Conservation (phyloP, 2,329 filamentous ascomycete species). For the Pseudogymnoascus sp. region DNA sequence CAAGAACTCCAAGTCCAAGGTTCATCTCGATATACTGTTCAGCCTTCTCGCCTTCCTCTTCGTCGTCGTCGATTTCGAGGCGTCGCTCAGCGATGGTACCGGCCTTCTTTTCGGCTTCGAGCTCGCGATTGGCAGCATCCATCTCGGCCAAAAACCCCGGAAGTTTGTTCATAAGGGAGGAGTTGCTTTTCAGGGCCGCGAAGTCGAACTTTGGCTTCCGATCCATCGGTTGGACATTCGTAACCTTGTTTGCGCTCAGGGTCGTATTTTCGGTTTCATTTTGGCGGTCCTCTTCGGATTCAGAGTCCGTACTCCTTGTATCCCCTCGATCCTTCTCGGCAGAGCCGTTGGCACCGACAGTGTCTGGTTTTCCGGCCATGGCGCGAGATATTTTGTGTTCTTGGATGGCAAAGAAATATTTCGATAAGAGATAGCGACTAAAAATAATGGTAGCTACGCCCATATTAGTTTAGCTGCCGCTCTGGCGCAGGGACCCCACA, state of each 20-base stretch:
- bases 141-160: conserved; percentile 18
- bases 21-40: conserved; percentile 17
- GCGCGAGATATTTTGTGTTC: background rate
- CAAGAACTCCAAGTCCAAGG: conserved; percentile 18
- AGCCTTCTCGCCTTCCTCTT: background rate
- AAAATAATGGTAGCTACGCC: background rate
- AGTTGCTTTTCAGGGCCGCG: conserved; percentile 9
- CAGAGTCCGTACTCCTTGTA: background rate
- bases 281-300: background rate
- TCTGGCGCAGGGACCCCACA: conserved; percentile 5
- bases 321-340: background rate
- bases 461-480: background rate
- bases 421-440: conserved; percentile 9
- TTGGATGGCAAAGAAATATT: conserved; percentile 6
- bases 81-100: conserved; percentile 12
- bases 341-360: background rate
- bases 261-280: background rate
- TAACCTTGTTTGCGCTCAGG: conserved; percentile 8
- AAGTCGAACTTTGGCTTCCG: conserved; percentile 17
- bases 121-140: conserved; percentile 19
- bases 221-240: conserved; percentile 18
- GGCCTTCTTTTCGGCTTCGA: conserved; percentile 13
- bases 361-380: conserved; percentile 1
- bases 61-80: conserved; percentile 11
- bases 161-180: conserved; percentile 8